Evolutionary conservation across 768 basidiomycete genomes (phyloP).

Genomic region (Lanmaoa pseudosensibilis): DNA sequence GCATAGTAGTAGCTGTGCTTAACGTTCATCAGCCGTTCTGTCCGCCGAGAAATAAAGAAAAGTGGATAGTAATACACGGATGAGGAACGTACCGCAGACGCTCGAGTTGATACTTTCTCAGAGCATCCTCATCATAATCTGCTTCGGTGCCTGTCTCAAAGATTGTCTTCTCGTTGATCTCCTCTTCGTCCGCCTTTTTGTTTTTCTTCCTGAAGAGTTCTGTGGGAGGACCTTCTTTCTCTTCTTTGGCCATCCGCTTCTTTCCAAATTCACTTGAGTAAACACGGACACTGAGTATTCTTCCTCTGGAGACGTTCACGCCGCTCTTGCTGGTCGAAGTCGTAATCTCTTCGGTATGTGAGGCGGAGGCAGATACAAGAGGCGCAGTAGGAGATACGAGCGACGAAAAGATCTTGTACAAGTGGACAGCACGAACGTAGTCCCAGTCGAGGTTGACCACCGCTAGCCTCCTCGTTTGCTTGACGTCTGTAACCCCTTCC

Average conservation of each 20-base stretch:
- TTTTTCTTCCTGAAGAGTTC: conserved; percentile 72
- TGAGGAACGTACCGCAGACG: conserved; percentile 67
- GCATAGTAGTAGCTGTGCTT: conserved; percentile 88
- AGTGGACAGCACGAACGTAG: conserved; percentile 82
- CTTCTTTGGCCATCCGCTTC: conserved; percentile 81
- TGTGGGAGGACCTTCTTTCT: conserved; percentile 83
- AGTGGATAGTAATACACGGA: background rate
- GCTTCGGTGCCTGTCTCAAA: conserved; percentile 67
- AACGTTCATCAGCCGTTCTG: conserved; percentile 6
- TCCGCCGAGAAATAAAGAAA: background rate
- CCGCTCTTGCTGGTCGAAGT: conserved; percentile 6
- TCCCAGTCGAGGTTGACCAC: conserved; percentile 99
- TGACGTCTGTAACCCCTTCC: conserved; percentile 40
- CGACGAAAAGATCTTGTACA: conserved; percentile 92
- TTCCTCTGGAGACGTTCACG: conserved; percentile 51
- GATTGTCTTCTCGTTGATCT: conserved; percentile 63
- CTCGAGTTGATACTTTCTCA: conserved; percentile 91
- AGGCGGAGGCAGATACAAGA: conserved; percentile 31
- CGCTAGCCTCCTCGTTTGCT: conserved; percentile 71
- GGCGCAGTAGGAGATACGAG: conserved; percentile 66
- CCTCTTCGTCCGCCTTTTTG: conserved; percentile 43
- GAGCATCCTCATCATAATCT: conserved; percentile 84
- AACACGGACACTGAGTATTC: conserved; percentile 73
- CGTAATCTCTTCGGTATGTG: conserved; percentile 17
- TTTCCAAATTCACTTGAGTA: conserved; percentile 96